Evolutionary conservation across 1,284 basidiomycete genomes (phyloP), one percentile per base, ranked within the genome.

Genomic region (Trametes versicolor): DNA sequence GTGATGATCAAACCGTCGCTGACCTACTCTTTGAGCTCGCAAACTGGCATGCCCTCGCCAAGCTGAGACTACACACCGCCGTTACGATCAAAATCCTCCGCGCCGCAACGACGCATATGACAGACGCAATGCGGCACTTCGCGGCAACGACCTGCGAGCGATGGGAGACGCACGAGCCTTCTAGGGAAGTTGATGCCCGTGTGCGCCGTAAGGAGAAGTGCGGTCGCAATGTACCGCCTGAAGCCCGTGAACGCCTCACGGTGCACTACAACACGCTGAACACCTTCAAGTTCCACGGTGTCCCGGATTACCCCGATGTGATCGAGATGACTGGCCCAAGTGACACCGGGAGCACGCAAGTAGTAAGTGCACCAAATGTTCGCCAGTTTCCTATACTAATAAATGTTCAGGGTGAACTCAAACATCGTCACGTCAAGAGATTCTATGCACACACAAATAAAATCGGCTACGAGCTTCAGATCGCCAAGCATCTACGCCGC

Each of bases 401-500:
- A 2, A 37, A 8, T 2, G 19, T 9, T 43, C 23, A 80, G 78
- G 74, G 76, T 0, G 78, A 82, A 60, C 69, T 75, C 0, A 74
- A 79, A 48, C 80, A 82, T 55, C 62, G 73, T 0, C 56, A 57
- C 3, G 70, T 78, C 4, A 83, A 83, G 51, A 37, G 57, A 0
- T 73, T 77, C 19, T 81, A 79, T 62, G 39, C 60, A 0, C 68
- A 65, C 2, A 78, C 74, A 0, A 78, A 77, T 59, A 81, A 80
- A 56, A 69, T 68, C 21, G 57, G 73, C 5, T 69, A 70, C 23
- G 52, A 64, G 0, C 10, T 15, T 0, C 74, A 77, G 23, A 77
- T 83, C 37, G 63, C 62, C 1, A 47, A 48, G 0, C 56, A 62
- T 8, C 39, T 56, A 12, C 63, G 60, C 4, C 57, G 52, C 1